Percentiles rank a stretch among this genome's conserved stretches.
Conservation (phyloP, 139 green algal genomes). For the Chlamydomonas eustigma region DNA sequence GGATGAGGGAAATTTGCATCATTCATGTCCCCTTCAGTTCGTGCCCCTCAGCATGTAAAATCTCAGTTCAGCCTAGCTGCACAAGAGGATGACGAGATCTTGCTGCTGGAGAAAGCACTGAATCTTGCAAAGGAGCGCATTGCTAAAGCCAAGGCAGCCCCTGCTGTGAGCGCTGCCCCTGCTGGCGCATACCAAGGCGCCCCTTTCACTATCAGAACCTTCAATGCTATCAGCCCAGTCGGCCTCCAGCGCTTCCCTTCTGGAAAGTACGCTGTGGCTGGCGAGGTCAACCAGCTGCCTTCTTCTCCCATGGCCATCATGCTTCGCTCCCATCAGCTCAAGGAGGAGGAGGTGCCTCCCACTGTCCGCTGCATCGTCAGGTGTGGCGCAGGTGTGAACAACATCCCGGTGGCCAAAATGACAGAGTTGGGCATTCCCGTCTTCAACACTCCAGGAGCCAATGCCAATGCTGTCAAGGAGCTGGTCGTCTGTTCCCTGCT, state of each 20-base stretch:
- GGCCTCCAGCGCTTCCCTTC: conserved; percentile 41
- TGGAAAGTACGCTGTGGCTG: conserved; percentile 41
- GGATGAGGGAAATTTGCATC: too few species aligned
- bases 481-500: conserved; percentile 49
- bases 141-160: conserved; percentile 14
- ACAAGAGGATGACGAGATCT: conserved; percentile 19
- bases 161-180: background rate
- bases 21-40: too few species aligned
- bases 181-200: conserved; percentile 14
- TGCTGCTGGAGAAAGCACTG: conserved; percentile 32
- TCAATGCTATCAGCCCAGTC: conserved; percentile 47
- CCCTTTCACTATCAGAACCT: conserved; percentile 46
- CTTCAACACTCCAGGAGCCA: conserved; percentile 58
- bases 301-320: conserved; percentile 51
- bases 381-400: conserved; percentile 55
- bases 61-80: background rate
- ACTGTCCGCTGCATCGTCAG: conserved; percentile 46
- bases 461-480: conserved; percentile 58
- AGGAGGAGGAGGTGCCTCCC: conserved; percentile 30
- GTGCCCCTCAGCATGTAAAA: background rate
- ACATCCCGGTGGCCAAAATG: conserved; percentile 51
- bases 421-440: conserved; percentile 55
- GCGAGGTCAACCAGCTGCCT: conserved; percentile 32
- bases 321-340: conserved; percentile 52
- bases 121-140: conserved; percentile 18